phyloP scores from a whole-genome alignment of 116 monocot species.

The Iris pallida region DNA sequence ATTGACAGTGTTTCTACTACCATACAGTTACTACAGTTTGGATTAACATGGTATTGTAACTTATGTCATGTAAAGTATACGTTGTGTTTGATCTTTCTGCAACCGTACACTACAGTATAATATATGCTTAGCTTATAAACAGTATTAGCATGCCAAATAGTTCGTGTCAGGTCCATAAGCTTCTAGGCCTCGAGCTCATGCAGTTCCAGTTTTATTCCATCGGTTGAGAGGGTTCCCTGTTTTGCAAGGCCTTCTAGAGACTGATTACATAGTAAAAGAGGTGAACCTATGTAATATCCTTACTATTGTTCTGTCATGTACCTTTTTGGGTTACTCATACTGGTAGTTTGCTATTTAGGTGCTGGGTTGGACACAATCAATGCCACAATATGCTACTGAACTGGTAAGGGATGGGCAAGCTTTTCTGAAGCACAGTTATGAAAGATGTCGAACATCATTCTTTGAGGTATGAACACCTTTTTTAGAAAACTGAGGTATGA shows the following conservation, averaged over 20 bases:
- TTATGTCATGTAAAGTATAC: no score
- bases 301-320: background rate
- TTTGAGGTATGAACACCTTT: conserved; percentile 53
- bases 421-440: conserved; percentile 83
- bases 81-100: no score
- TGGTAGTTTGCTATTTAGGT: conserved; percentile 36
- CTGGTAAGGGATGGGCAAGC: conserved; percentile 90
- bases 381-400: conserved; percentile 87
- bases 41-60: no score
- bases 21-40: no score
- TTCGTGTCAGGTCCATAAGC: conserved; percentile 77
- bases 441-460: conserved; percentile 85
- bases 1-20: no score
- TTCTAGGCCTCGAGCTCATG: conserved; percentile 77
- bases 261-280: conserved; percentile 86
- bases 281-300: conserved; percentile 19
- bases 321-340: conserved; percentile 3
- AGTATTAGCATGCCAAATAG: background rate
- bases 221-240: conserved; percentile 83
- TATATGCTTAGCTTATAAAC: no score
- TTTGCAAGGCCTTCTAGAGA: conserved; percentile 86
- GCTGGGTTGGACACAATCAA: conserved; percentile 83
- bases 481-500: no score
- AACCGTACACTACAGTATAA: no score
- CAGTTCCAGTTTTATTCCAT: conserved; percentile 43